phyloP scores from a whole-genome alignment of 495 filamentous ascomycete species.

The Hypoxylon fragiforme region DNA sequence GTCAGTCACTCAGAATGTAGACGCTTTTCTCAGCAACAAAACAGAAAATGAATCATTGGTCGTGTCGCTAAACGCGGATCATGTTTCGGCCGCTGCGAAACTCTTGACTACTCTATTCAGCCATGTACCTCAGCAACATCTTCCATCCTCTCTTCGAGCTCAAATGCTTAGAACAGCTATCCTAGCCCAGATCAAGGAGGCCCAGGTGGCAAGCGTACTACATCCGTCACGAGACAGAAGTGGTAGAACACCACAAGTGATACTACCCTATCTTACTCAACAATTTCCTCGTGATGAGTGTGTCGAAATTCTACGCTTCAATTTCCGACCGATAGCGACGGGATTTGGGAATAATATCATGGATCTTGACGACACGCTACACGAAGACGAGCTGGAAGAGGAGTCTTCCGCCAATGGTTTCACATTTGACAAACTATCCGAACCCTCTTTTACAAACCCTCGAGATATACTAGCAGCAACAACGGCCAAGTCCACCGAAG shows the following conservation, averaged over 20 bases:
- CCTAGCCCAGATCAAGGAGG: slow-evolving; percentile 62
- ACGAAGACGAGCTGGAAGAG: slow-evolving; percentile 26
- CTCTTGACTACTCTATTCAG: slow-evolving; percentile 66
- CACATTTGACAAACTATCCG: slow-evolving; percentile 25
- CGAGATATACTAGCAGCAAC: background rate
- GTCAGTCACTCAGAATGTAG: slow-evolving; percentile 43
- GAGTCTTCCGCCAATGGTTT: slow-evolving; percentile 15
- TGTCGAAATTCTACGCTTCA: slow-evolving; percentile 67
- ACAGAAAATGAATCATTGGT: slow-evolving; percentile 42
- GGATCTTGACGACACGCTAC: slow-evolving; percentile 30
- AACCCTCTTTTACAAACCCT: background rate
- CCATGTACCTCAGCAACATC: slow-evolving; percentile 60
- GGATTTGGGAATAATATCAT: slow-evolving; percentile 20
- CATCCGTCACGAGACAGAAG: slow-evolving; percentile 67
- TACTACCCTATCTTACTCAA: slow-evolving; percentile 74
- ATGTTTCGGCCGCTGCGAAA: slow-evolving; percentile 51
- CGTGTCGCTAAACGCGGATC: slow-evolving; percentile 36
- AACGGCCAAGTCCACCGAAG: slow-evolving; percentile 1
- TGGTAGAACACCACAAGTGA: slow-evolving; percentile 63
- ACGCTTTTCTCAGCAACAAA: slow-evolving; percentile 41
- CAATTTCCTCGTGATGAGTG: slow-evolving; percentile 60
- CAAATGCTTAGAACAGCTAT: slow-evolving; percentile 80
- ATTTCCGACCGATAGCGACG: slow-evolving; percentile 60
- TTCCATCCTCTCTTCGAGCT: slow-evolving; percentile 65
- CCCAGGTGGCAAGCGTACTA: slow-evolving; percentile 77